Evolutionary conservation across 768 basidiomycete genomes (phyloP).

Genomic region (Russula earlei): DNA sequence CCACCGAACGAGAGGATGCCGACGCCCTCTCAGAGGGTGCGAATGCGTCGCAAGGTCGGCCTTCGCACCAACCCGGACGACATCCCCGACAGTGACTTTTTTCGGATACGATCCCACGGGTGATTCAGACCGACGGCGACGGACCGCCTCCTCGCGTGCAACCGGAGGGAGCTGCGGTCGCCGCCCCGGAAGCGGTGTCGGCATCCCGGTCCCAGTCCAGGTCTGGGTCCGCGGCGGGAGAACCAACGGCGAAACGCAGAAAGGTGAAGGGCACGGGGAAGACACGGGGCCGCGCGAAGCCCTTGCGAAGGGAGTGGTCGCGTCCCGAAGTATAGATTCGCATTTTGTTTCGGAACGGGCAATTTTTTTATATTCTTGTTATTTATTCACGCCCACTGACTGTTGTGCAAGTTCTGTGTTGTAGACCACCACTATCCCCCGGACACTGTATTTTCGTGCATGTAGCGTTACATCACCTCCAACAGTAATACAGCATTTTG

Average conservation of each 20-base stretch:
- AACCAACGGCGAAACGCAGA: constrained; percentile 3
- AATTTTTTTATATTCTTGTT: background rate
- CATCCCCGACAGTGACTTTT: constrained; percentile 21
- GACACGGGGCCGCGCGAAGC: constrained; percentile 1
- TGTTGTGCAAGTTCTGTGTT: background rate
- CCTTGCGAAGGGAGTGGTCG: background rate
- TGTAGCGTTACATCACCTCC: background rate
- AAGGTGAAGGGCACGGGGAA: background rate
- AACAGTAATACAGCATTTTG: background rate
- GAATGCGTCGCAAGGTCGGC: constrained; percentile 16
- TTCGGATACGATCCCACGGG: constrained; percentile 12
- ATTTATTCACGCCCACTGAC: background rate
- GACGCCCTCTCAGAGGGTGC: constrained; percentile 21
- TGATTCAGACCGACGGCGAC: too few species aligned
- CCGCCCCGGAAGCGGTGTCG: background rate
- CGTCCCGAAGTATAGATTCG: constrained; percentile 5
- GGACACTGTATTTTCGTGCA: background rate
- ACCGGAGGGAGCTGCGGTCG: too few species aligned
- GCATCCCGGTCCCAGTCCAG: background rate
- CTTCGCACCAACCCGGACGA: constrained; percentile 12
- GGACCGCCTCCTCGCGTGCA: too few species aligned
- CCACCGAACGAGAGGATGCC: constrained; percentile 16
- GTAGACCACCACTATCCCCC: background rate
- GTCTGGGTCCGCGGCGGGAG: background rate
- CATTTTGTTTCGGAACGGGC: background rate